phyloP scores from a whole-genome alignment of 257 asterid species.

The Voacanga thouarsii region DNA sequence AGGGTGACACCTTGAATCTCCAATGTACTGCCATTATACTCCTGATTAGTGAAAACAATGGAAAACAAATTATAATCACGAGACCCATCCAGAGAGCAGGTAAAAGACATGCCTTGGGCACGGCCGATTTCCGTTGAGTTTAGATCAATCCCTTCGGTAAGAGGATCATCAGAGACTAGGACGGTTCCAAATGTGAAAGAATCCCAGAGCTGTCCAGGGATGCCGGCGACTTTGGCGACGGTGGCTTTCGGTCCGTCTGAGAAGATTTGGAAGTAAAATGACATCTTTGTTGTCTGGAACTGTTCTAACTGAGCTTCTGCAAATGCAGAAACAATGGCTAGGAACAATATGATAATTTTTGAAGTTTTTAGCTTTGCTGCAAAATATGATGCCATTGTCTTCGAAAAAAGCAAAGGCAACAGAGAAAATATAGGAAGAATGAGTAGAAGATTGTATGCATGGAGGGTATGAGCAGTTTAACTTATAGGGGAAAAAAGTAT shows the following conservation, averaged over 20 bases:
- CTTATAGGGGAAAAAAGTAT: too few species aligned
- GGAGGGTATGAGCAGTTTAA: too few species aligned
- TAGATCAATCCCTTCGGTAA: neutral
- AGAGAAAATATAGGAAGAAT: too few species aligned
- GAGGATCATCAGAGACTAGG: neutral
- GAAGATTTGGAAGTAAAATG: neutral
- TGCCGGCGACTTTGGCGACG: neutral
- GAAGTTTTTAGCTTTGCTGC: too few species aligned
- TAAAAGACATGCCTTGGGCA: neutral
- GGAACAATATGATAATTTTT: too few species aligned
- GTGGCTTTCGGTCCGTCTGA: neutral
- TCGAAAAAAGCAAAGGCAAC: too few species aligned
- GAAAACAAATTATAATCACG: neutral
- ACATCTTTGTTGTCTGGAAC: neutral
- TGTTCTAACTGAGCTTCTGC: neutral
- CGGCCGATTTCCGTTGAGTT: neutral
- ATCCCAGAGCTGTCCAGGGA: neutral
- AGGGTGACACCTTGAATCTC: neutral
- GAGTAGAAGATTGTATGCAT: too few species aligned
- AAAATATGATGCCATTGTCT: too few species aligned
- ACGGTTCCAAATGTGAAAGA: neutral
- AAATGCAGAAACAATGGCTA: too few species aligned
- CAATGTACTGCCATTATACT: neutral
- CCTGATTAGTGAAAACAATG: neutral
- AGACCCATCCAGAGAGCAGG: neutral